Percentiles rank a stretch among this genome's conserved stretches.
phyloP scores from a whole-genome alignment of 306 rosid species.

The Malus sieversii region DNA sequence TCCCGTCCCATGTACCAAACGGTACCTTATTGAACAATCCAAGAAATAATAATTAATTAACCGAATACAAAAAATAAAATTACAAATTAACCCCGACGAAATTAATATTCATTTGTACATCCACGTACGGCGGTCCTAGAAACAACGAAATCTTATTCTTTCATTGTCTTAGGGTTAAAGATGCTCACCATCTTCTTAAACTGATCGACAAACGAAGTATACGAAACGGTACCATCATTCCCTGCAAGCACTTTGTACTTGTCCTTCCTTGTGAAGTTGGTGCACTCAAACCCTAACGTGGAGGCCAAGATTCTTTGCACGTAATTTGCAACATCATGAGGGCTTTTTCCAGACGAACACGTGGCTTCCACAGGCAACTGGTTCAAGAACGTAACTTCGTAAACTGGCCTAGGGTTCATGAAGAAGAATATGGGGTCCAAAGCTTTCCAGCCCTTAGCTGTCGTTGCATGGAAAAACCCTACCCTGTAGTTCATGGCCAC shows the following conservation, averaged over 20 bases:
- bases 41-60: neutral
- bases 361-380: slow-evolving; percentile 86
- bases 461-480: slow-evolving; percentile 92
- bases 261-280: slow-evolving; percentile 79
- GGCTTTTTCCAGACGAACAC: slow-evolving; percentile 73
- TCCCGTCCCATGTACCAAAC: too few species aligned
- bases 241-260: slow-evolving; percentile 86
- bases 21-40: neutral
- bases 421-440: slow-evolving; percentile 82
- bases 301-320: slow-evolving; percentile 87
- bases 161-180: neutral
- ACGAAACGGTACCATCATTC: slow-evolving; percentile 71
- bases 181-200: slow-evolving; percentile 36
- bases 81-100: neutral
- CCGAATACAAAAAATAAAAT: neutral
- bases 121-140: neutral
- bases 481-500: slow-evolving; percentile 93
- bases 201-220: slow-evolving; percentile 33
- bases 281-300: slow-evolving; percentile 83
- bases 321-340: slow-evolving; percentile 87
- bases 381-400: slow-evolving; percentile 84
- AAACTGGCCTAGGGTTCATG: slow-evolving; percentile 89
- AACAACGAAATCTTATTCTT: neutral
- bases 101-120: neutral
- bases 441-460: slow-evolving; percentile 86